phyloP scores from a whole-genome alignment of 192 early-diverging fungal genomes.

The Rhizophagus sp. region DNA sequence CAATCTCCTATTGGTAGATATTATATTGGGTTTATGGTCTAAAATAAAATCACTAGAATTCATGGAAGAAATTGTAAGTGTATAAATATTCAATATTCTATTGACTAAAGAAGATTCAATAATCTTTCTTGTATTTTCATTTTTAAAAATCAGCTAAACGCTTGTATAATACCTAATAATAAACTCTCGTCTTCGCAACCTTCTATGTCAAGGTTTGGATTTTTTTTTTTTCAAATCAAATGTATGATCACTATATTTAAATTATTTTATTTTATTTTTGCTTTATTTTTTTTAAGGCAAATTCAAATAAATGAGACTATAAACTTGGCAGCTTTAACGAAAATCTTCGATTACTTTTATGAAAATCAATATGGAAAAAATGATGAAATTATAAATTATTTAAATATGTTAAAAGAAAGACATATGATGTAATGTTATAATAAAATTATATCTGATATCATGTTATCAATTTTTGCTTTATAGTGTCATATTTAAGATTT shows the following conservation, averaged over 20 bases:
- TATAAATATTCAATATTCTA: not conserved
- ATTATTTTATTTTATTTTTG: too few relatives aligned
- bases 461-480: too few relatives aligned
- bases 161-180: not conserved
- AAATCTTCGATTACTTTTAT: conserved; percentile 25
- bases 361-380: conserved; percentile 9
- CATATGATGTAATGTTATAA: not conserved
- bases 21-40: conserved; percentile 14
- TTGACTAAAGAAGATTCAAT: not conserved
- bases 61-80: conserved; percentile 13
- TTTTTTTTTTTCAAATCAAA: not conserved
- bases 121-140: not conserved
- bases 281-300: not conserved
- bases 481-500: too few relatives aligned
- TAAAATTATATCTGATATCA: not conserved
- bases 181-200: too few relatives aligned
- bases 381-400: not conserved
- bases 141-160: not conserved
- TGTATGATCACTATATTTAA: not conserved
- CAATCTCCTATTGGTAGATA: conserved; percentile 15
- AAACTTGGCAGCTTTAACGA: conserved; percentile 2
- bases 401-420: not conserved
- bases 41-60: conserved; percentile 4
- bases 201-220: not conserved
- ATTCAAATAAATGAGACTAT: not conserved